phyloP scores from a whole-genome alignment of 208 protist species.

The Crithidia fasciculata region DNA sequence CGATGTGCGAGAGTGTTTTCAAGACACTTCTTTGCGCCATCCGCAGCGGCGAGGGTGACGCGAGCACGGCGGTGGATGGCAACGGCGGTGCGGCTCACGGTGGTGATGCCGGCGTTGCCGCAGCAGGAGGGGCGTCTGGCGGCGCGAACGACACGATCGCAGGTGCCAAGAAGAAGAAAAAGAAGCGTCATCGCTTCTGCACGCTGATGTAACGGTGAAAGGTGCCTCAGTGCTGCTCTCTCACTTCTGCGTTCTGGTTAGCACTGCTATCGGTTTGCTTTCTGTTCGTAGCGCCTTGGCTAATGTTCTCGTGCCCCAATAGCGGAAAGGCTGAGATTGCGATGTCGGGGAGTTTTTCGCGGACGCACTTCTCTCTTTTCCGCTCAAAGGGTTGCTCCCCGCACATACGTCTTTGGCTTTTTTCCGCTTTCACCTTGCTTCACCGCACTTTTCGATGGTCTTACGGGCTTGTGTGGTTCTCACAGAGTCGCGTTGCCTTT shows the following conservation, averaged over 20 bases:
- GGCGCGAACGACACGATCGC: background rate
- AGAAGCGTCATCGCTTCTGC: constrained; percentile 19
- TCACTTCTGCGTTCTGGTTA: background rate
- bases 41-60: constrained; percentile 17
- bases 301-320: too few species aligned
- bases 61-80: background rate
- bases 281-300: too few species aligned
- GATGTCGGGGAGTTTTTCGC: too few species aligned
- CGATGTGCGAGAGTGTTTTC: constrained; percentile 55
- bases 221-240: background rate
- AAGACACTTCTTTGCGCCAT: constrained; percentile 49
- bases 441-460: too few species aligned
- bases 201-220: constrained; percentile 22
- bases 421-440: too few species aligned
- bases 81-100: background rate
- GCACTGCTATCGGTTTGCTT: background rate
- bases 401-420: too few species aligned
- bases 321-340: too few species aligned
- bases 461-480: too few species aligned
- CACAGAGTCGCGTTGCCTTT: too few species aligned
- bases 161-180: constrained; percentile 4
- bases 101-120: background rate
- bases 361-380: too few species aligned
- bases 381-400: too few species aligned
- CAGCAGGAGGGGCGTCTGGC: background rate